Evolutionary conservation across 352 stramenopile species (phyloP).

Genomic region (Pythium utonaiense): DNA sequence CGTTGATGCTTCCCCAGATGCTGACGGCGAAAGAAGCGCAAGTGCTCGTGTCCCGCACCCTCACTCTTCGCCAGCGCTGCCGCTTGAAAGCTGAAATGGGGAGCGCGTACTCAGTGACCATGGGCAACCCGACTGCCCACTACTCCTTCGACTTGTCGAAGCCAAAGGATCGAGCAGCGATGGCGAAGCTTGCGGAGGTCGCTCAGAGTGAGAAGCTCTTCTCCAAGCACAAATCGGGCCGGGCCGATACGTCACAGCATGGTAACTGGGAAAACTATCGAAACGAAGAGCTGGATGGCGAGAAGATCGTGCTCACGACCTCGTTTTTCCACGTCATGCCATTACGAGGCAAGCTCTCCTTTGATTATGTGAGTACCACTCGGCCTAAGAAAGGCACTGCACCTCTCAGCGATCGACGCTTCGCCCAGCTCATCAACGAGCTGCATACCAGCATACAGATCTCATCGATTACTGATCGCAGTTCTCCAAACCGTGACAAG

Average conservation of each 20-base stretch:
- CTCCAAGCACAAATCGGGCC: conserved; percentile 45
- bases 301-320: conserved; percentile 63
- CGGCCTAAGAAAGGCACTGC: conserved; percentile 55
- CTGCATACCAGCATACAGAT: conserved; percentile 37
- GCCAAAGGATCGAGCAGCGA: conserved; percentile 65
- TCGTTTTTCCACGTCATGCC: conserved; percentile 80
- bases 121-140: conserved; percentile 81
- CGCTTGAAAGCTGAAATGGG: conserved; percentile 80
- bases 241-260: conserved; percentile 82
- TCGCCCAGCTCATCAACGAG: conserved; percentile 68
- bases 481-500: background rate
- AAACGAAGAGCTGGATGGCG: conserved; percentile 83
- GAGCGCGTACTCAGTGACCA: conserved; percentile 75
- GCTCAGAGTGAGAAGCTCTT: conserved; percentile 83
- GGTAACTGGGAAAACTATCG: conserved; percentile 92
- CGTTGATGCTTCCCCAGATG: conserved; percentile 81
- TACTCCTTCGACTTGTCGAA: conserved; percentile 80
- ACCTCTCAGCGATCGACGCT: conserved; percentile 63
- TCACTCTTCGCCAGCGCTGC: conserved; percentile 68
- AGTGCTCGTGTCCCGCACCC: conserved; percentile 55
- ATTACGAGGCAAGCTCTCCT: conserved; percentile 67
- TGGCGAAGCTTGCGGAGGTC: conserved; percentile 80
- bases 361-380: conserved; percentile 89
- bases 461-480: background rate
- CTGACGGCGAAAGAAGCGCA: conserved; percentile 75